Evolutionary conservation across 768 basidiomycete species (phyloP), one percentile per base, ranked within the genome.

Genomic region (Calocybe gangraenosa): DNA sequence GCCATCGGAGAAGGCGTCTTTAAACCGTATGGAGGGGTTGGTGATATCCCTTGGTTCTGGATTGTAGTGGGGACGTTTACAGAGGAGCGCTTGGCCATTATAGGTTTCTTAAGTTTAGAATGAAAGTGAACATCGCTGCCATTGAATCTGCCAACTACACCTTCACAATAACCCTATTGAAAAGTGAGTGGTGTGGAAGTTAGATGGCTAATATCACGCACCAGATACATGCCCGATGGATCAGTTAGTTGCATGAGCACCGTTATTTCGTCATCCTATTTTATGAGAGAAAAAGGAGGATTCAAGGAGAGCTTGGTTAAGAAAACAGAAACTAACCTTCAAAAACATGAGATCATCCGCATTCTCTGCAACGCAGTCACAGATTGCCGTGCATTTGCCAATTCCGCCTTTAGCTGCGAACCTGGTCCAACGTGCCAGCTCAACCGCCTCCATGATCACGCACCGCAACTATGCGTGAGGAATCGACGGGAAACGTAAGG

Each of bases 401-500:
- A 92, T 89, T 11, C 90, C 90, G 0, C 90, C 90, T 57, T 90
- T 92, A 3, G 71, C 78, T 0, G 90, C 90, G 60, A 92, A 92
- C 32, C 90, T 73, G 8, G 84, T 85, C 90, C 90, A 92, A 33
- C 85, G 73, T 7, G 82, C 77, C 23, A 92, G 75, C 42, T 89
- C 84, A 23, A 70, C 63, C 13, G 83, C 77, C 54, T 89, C 86
- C 82, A 91, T 83, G 13, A 21, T 23, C 32, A n/a, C 3, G 18
- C 25, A 6, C 11, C 25, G 11, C 25, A 11, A 28, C 6, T 5
- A 28, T 28, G 11, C 11, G 25, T 6, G 25, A 28, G 25, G 25
- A n/a, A n/a, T n/a, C n/a, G n/a, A n/a, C n/a, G n/a, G n/a, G n/a
- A n/a, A n/a, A n/a, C n/a, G n/a, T n/a, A n/a, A n/a, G n/a, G n/a